These are phyloP conservation scores for Trichosporon sp. DNA, from an alignment of 1,284 basidiomycete species.

Conservation along the genomic window DNA sequence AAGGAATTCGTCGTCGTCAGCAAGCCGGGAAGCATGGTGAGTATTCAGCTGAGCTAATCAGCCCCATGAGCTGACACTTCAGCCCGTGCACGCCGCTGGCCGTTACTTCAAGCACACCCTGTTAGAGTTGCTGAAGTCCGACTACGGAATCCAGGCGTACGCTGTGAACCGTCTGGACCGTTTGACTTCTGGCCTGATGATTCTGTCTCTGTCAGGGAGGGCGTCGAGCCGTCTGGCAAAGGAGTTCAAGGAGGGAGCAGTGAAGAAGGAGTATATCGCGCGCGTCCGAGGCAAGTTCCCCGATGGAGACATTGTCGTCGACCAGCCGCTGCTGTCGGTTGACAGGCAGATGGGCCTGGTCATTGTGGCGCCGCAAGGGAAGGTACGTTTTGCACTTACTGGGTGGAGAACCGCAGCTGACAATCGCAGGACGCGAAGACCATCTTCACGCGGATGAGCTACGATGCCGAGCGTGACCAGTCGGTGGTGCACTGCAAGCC, in stretches of 20 bases:
- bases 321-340: constrained; percentile 82
- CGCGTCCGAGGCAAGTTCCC: constrained; percentile 79
- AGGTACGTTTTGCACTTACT: constrained; percentile 54
- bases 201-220: constrained; percentile 72
- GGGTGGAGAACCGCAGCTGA: neutral
- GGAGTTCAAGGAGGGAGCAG: constrained; percentile 74
- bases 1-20: constrained; percentile 85
- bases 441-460: constrained; percentile 77
- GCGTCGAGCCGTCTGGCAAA: constrained; percentile 68
- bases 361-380: constrained; percentile 88
- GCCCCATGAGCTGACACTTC: neutral
- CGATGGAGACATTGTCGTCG: constrained; percentile 71
- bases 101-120: constrained; percentile 83
- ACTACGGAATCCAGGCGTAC: constrained; percentile 80
- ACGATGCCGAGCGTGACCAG: constrained; percentile 75
- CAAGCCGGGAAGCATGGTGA: constrained; percentile 87
- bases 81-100: constrained; percentile 87
- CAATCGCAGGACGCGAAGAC: constrained; percentile 71
- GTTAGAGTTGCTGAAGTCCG: constrained; percentile 77
- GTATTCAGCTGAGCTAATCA: constrained; percentile 42
- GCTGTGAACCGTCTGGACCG: constrained; percentile 93
- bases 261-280: constrained; percentile 88
- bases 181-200: constrained; percentile 93
- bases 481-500: constrained; percentile 86
- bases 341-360: constrained; percentile 95